Evolutionary conservation across 2,329 filamentous ascomycete species (phyloP).

Genomic region (Talaromyces rugulosus): DNA sequence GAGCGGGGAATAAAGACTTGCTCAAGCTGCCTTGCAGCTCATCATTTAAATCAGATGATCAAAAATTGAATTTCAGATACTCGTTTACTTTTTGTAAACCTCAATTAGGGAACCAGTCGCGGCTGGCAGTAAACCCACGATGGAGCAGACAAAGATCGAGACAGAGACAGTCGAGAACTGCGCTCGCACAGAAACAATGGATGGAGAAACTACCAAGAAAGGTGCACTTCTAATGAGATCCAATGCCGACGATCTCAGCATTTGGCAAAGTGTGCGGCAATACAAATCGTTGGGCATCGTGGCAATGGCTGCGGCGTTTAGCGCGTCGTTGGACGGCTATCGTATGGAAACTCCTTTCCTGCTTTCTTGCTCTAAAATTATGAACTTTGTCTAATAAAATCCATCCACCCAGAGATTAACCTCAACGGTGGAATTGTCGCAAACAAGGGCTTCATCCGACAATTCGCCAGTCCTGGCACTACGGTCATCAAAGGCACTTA

Average conservation of each 20-base stretch:
- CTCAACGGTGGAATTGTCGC: constrained; percentile 38
- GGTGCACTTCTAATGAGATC: constrained; percentile 29
- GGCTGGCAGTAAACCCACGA: neutral
- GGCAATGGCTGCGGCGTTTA: constrained; percentile 41
- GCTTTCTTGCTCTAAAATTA: neutral
- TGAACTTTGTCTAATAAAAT: neutral
- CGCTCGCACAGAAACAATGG: neutral
- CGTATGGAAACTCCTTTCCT: constrained; percentile 20
- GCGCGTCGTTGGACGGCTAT: constrained; percentile 41
- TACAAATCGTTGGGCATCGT: constrained; percentile 34
- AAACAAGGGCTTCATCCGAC: constrained; percentile 39
- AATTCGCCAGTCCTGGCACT: constrained; percentile 28
- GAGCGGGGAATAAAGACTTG: neutral
- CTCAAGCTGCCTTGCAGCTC: neutral
- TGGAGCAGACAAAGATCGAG: neutral
- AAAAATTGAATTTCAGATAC: neutral
- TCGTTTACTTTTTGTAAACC: neutral
- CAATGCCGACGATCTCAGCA: constrained; percentile 32
- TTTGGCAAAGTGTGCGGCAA: constrained; percentile 34
- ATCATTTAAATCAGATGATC: neutral
- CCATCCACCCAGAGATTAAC: constrained; percentile 21
- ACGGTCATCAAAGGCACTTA: constrained; percentile 33
- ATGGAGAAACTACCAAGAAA: neutral
- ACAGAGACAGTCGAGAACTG: neutral
- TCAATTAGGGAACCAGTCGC: too few species aligned